Percentiles rank a stretch among this genome's conserved stretches.
Evolutionary conservation across 257 asterid species (phyloP).

Genomic region (Ilex asprella): DNA sequence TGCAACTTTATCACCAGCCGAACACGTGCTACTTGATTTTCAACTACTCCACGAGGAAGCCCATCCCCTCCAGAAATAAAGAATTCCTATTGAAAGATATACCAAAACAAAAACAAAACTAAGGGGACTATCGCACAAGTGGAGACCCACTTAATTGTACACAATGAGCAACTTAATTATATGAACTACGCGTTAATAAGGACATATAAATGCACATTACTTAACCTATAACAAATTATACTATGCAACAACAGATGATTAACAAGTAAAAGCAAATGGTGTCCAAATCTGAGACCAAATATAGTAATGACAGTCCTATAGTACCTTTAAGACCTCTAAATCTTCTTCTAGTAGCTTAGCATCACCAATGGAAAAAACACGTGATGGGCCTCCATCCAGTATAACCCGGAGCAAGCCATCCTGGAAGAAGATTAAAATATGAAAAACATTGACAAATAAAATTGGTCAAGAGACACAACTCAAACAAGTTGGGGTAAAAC

Average conservation of each 20-base stretch:
- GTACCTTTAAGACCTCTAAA: slow-evolving; percentile 82
- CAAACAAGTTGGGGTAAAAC: background rate
- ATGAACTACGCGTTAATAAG: too few relatives aligned
- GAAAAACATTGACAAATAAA: slow-evolving; percentile 9
- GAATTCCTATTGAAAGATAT: slow-evolving; percentile 48
- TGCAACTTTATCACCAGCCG: slow-evolving; percentile 72
- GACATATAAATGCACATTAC: too few relatives aligned
- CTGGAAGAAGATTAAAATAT: slow-evolving; percentile 31
- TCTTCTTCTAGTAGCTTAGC: slow-evolving; percentile 87
- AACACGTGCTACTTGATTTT: slow-evolving; percentile 76
- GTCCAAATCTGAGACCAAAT: background rate
- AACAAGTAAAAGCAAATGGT: background rate
- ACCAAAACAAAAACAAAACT: background rate
- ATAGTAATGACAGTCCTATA: background rate
- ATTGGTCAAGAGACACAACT: background rate
- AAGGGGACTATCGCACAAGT: background rate
- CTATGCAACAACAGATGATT: too few relatives aligned
- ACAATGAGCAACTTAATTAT: background rate
- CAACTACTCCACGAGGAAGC: slow-evolving; percentile 98
- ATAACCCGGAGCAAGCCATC: slow-evolving; percentile 83
- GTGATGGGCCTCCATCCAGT: slow-evolving; percentile 88
- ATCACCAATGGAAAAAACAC: slow-evolving; percentile 63
- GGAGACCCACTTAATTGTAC: too few relatives aligned
- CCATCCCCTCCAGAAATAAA: slow-evolving; percentile 98
- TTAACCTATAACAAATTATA: too few relatives aligned